phyloP scores from a whole-genome alignment of 495 filamentous ascomycete species.

The Neurospora hispaniola region DNA sequence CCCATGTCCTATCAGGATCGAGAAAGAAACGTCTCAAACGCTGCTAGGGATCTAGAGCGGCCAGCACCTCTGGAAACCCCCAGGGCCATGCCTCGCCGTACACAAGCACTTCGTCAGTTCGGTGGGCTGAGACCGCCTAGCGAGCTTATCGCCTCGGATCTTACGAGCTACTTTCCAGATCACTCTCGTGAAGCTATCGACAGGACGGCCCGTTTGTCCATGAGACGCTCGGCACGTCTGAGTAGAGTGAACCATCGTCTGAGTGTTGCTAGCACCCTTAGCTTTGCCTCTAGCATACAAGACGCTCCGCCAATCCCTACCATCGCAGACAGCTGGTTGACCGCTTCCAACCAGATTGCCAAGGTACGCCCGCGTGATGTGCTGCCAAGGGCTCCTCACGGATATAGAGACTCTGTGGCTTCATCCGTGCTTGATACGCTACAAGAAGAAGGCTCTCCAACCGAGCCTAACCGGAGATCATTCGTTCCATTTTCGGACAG shows the following conservation, averaged over 20 bases:
- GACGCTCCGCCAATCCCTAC: constrained; percentile 90
- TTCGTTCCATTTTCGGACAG: constrained; percentile 89
- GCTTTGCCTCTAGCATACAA: constrained; percentile 79
- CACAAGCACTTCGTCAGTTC: constrained; percentile 52
- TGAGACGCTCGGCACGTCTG: constrained; percentile 77
- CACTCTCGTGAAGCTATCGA: constrained; percentile 89
- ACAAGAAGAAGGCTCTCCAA: constrained; percentile 75
- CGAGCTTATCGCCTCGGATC: constrained; percentile 92
- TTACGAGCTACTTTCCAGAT: constrained; percentile 94
- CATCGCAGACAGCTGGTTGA: constrained; percentile 89
- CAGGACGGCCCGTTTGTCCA: constrained; percentile 80
- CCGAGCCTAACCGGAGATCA: constrained; percentile 84
- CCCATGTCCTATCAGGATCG: constrained; percentile 57
- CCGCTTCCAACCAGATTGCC: constrained; percentile 42
- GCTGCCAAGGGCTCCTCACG: constrained; percentile 29
- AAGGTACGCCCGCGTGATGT: constrained; percentile 35
- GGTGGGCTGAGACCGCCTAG: constrained; percentile 88
- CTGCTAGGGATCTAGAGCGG: constrained; percentile 48
- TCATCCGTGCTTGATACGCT: constrained; percentile 76
- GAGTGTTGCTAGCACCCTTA: constrained; percentile 87
- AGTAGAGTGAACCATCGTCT: constrained; percentile 86
- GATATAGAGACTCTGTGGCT: constrained; percentile 75
- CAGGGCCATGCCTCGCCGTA: constrained; percentile 47
- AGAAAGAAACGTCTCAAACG: constrained; percentile 52
- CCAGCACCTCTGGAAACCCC: constrained; percentile 37